Evolutionary conservation across 306 rosid genomes (phyloP).

Genomic region (Trifolium fragiferum): DNA sequence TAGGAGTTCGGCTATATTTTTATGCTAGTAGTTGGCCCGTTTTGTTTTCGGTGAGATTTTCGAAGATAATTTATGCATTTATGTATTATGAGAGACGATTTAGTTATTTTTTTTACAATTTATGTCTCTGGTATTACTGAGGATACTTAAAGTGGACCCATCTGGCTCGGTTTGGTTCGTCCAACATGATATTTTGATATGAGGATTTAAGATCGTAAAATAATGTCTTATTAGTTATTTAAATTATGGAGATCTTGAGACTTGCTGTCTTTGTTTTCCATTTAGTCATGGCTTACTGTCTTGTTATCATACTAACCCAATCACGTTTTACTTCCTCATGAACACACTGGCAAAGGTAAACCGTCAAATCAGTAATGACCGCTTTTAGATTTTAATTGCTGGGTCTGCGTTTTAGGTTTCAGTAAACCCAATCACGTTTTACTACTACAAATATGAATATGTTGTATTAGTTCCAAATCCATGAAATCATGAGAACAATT

Average conservation of each 20-base stretch:
- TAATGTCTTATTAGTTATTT: slow-evolving; percentile 13
- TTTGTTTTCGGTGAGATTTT: slow-evolving; percentile 13
- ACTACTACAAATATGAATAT: background rate
- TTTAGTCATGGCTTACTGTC: slow-evolving; percentile 3
- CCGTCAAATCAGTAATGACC: background rate
- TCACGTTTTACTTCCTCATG: background rate
- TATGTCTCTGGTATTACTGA: slow-evolving; percentile 4
- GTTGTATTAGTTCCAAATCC: slow-evolving; percentile 7
- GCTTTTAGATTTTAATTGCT: background rate
- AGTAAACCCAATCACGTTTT: no score
- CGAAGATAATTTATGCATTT: background rate
- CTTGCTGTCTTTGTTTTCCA: background rate
- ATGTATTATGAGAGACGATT: background rate
- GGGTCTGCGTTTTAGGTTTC: slow-evolving; percentile 16
- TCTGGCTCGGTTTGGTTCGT: background rate
- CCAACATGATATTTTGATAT: background rate
- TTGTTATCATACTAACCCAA: background rate
- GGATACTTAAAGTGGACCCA: background rate
- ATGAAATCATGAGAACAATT: slow-evolving; percentile 4
- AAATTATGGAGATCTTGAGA: slow-evolving; percentile 12
- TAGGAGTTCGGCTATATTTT: background rate
- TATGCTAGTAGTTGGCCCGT: background rate
- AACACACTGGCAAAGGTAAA: background rate
- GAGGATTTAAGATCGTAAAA: background rate
- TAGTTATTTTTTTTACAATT: background rate